Base-by-base conservation (phyloP, 202 grass and related monocot genomes). In the Musa balbisiana region DNA sequence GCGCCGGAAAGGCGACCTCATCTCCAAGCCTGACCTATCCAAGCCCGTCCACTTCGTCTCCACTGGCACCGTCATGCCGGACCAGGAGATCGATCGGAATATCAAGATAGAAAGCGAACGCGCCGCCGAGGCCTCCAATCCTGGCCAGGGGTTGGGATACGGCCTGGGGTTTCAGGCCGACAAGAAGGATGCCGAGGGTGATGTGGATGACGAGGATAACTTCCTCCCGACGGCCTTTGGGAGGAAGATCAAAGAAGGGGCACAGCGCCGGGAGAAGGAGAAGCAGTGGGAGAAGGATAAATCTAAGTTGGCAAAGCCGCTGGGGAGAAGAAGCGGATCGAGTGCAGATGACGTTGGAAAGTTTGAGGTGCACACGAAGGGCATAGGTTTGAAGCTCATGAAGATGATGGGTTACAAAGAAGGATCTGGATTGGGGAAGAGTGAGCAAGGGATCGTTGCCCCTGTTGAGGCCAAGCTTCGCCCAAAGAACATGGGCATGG, bases 11-110 rank as follows among this genome's bases (percentile, higher is more conserved):
- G 84, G 87, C n/a, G 82, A 80, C 55, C 69, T 51, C 54, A 86
- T 89, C 4, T 62, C 79, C 49, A 89, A 86, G 81, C 79, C 81
- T 1, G 90, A 91, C 23, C 72, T 98, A 76, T 86, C 83, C 72
- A 89, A 85, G 79, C 88, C 88, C 56, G 88, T 98, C 22, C 87
- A 92, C 11, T 94, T 98, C 52, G 88, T 94, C 51, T 92, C 92
- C 72, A 89, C 86, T n/a, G 89, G 92, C 62, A 82, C 66, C 3
- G 85, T 79, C 64, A 89, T 92, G 87, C 84, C 92, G 9, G 75
- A 53, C 64, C 27, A 86, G 53, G 83, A 94, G 49, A 74, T 85
- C 10, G 80, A 93, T 49, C 56, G 29, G 43, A 27, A 27, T 43
- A 43, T 11, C 21, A 49, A 64, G 20, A 69, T 73, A 10, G 33